These are phyloP conservation scores for Podila epicladia DNA, from an alignment of 192 early-diverging fungal species.

Conservation along the genomic window DNA sequence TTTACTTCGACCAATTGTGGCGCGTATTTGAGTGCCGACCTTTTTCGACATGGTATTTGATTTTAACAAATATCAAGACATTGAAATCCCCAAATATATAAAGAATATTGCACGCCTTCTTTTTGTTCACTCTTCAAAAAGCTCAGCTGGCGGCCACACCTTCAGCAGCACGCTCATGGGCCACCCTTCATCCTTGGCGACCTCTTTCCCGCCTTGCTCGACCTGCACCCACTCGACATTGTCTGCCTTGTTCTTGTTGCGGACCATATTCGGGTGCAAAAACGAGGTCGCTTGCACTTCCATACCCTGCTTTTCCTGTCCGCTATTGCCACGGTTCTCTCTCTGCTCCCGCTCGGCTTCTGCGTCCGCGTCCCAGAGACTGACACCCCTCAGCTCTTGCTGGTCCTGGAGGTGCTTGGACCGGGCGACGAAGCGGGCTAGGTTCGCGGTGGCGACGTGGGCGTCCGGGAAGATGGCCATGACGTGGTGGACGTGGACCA, in stretches of 20 bases:
- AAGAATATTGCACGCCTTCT: too few relatives aligned
- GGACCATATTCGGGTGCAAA: slow-evolving; percentile 9
- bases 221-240: slow-evolving; percentile 34
- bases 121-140: background rate
- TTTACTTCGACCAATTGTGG: too few relatives aligned
- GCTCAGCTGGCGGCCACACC: slow-evolving; percentile 16
- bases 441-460: slow-evolving; percentile 6
- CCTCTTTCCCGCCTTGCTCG: slow-evolving; percentile 16
- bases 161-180: slow-evolving; percentile 18
- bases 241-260: slow-evolving; percentile 2
- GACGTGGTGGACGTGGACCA: slow-evolving; percentile 41
- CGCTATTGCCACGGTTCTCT: background rate
- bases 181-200: slow-evolving; percentile 24
- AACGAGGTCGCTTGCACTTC: background rate
- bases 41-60: too few relatives aligned
- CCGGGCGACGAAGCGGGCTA: slow-evolving; percentile 32
- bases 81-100: too few relatives aligned
- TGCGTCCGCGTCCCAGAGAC: background rate
- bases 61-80: too few relatives aligned
- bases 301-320: too few relatives aligned
- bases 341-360: background rate
- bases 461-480: slow-evolving; percentile 6
- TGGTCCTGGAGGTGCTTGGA: slow-evolving; percentile 11
- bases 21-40: too few relatives aligned
- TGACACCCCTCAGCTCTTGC: background rate